Base-by-base conservation (phyloP, 179 eudicot genomes). In the Beta corolliflora region DNA sequence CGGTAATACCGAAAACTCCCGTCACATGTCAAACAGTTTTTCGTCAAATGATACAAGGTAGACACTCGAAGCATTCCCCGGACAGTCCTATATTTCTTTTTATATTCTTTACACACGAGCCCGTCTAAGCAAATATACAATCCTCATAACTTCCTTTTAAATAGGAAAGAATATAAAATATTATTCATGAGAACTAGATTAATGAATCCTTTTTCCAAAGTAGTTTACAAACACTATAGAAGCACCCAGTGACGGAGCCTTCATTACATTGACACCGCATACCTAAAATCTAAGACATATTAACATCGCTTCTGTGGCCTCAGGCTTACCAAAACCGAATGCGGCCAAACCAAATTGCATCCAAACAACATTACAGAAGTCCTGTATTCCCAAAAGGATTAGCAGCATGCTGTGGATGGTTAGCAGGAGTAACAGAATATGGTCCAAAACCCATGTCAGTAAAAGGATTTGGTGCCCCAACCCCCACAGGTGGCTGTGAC, bases 331-430 rank as follows among this genome's bases (percentile, higher is more conserved):
- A 61, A 54, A 54, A 46, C 54, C 41, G 29, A 12, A 31, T 21
- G n/a, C 19, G 65, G 56, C 56, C 54, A 71, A 83, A 29, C 53
- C 6, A 29, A 29, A 60, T 52, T 52, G 44, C 23, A 50, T 10
- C 55, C 64, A 52, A 52, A 60, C 60, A 72, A 64, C 9, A 41
- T 87, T 80, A 94, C 44, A 91, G 80, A 44, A 94, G 89, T 69
- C 96, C 91, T 3, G 94, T 79, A 89, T 89, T 88, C 74, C 94
- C 99, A 82, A 93, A 95, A 5, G 99, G 98, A 85, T 95, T 95
- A 46, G 79, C 88, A 52, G 79, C 87, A 12, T 90, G 75, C 73
- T 89, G 95, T 45, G 90, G 89, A 69, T 92, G 90, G n/a, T 86
- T 64, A 76, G 21, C 88, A n/a, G 84, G 88, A 74, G 89, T 77